A percentile compares a stretch with the other conserved stretches of the same genome.
Conservation (phyloP, 108 stramenopile genomes). For the Licmophora abbreviata region DNA sequence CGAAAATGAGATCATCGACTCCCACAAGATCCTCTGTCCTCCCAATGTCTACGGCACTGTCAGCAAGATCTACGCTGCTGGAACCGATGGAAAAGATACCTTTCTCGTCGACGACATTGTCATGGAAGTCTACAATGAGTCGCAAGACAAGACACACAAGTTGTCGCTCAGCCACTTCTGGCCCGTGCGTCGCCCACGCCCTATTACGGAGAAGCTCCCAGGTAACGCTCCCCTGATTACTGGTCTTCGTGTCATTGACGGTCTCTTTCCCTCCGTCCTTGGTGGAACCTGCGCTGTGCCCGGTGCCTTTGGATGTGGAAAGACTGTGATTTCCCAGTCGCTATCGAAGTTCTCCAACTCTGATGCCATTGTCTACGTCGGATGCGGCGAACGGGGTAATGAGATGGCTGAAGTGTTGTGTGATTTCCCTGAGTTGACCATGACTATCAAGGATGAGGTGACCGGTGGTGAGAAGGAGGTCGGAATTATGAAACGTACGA, state of each 20-base stretch:
- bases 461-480: slow-evolving; percentile 88
- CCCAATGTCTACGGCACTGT: slow-evolving; percentile 97
- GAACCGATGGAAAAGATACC: slow-evolving; percentile 89
- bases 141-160: slow-evolving; percentile 77
- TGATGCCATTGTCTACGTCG: slow-evolving; percentile 92
- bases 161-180: slow-evolving; percentile 95
- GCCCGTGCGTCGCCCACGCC: slow-evolving; percentile 98
- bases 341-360: slow-evolving; percentile 99
- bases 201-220: slow-evolving; percentile 96
- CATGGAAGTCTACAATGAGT: slow-evolving; percentile 96
- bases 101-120: slow-evolving; percentile 94
- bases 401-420: slow-evolving; percentile 99
- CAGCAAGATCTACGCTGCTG: slow-evolving; percentile 90
- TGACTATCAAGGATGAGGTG: slow-evolving; percentile 82
- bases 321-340: slow-evolving; percentile 99
- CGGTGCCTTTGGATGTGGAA: slow-evolving; percentile 99
- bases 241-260: slow-evolving; percentile 98
- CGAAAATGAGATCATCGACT: slow-evolving; percentile 96
- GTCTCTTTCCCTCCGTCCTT: slow-evolving; percentile 97
- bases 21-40: slow-evolving; percentile 97
- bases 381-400: slow-evolving; percentile 96
- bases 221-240: slow-evolving; percentile 97
- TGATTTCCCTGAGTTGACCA: slow-evolving; percentile 99
- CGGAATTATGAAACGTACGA: slow-evolving; percentile 99
- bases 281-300: slow-evolving; percentile 99